Base-by-base conservation (phyloP, 73 alveolate genomes). In the Chromera velia region DNA sequence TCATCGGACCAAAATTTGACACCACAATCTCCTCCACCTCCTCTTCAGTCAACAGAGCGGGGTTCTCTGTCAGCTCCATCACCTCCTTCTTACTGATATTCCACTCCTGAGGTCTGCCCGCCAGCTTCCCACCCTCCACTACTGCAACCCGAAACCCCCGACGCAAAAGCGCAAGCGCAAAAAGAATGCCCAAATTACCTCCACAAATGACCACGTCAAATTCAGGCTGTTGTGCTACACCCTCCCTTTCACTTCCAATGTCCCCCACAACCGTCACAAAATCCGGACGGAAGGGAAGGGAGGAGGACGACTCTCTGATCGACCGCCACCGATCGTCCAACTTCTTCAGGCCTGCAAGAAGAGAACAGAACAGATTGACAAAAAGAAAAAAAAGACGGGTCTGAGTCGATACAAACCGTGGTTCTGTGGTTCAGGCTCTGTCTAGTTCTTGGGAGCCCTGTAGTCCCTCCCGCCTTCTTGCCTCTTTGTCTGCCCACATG, bases 81-180 rank as follows among this genome's bases (percentile, higher is more conserved):
- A 77, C 40, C 72, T 77, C 84, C 27, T 77, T 70, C 1, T 30
- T 9, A 32, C 75, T 77, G 31, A 77, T 70, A 10, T 77, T 77
- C 84, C 84, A 77, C 32, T 77, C 84, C 72, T 77, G 84, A 26
- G 68, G 77, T 0, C 84, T 76, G 13, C 84, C 84, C 4, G 47
- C 72, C 1, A 77, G 77, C 18, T 67, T 71, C 29, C 84, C 84
- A 1, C 84, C 70, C 72, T 77, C 84, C 31, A 77, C 77, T 0
- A 77, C 68, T 40, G 77, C 68, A n/a, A 77, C 84, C 10, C 77
- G n/a, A 22, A 34, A 77, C n/a, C 84, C 84, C 33, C 31, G 45
- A n/a, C 68, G 66, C 67, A 67, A 77, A 55, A 77, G 63, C 0
- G 84, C 76, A n/a, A 72, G 9, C 32, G 32, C 69, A n/a, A 29